Conservation (phyloP, 2,329 filamentous ascomycete genomes). For the Verticillium zaregamsianum region DNA sequence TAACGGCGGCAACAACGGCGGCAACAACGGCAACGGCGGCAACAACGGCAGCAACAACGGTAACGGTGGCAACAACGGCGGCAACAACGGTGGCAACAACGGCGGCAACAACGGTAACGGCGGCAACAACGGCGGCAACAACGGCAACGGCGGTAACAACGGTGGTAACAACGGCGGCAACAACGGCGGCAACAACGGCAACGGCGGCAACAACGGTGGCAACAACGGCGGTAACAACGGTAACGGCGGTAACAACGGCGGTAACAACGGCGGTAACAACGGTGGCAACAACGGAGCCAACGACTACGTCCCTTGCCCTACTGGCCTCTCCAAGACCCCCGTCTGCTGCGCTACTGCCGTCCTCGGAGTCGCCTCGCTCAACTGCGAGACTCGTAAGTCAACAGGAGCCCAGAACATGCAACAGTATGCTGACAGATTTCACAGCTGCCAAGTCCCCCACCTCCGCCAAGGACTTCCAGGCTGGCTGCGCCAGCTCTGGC, state of each 20-base stretch:
- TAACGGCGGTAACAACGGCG: neutral
- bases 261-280: neutral
- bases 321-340: constrained; percentile 35
- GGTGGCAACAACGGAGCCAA: neutral
- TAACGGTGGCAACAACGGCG: neutral
- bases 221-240: neutral
- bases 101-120: neutral
- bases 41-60: neutral
- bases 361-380: constrained; percentile 50
- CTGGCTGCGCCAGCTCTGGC: constrained; percentile 41
- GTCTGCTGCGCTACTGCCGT: constrained; percentile 61
- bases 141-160: neutral
- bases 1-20: neutral
- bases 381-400: constrained; percentile 42
- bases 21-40: neutral
- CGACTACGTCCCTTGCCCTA: constrained; percentile 31
- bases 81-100: neutral
- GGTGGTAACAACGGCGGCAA: neutral
- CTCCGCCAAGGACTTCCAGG: constrained; percentile 36
- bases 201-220: neutral
- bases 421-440: neutral
- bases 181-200: neutral
- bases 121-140: neutral
- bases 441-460: constrained; percentile 27
- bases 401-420: neutral